phyloP scores from a whole-genome alignment of 208 protist genomes.

The Acanthamoeba lenticulata region DNA sequence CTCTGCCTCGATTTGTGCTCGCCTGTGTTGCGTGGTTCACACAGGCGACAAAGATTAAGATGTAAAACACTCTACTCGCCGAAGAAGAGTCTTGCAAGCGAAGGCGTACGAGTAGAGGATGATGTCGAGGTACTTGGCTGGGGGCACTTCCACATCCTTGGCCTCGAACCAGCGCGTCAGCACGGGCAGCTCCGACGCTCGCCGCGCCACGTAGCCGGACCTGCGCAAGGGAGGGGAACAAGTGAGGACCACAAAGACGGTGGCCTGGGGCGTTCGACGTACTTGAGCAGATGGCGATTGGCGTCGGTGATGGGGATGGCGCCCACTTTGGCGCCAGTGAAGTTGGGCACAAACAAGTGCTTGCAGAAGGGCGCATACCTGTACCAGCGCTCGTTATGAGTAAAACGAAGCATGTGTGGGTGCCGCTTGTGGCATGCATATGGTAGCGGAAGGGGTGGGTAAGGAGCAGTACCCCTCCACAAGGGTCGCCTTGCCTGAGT shows the following conservation, averaged over 20 bases:
- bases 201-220: slow-evolving; percentile 23
- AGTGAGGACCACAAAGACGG: no score
- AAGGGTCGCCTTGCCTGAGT: background rate
- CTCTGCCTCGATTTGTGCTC: slow-evolving; percentile 26
- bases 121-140: slow-evolving; percentile 26
- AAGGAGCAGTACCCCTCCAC: background rate
- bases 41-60: background rate
- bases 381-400: background rate
- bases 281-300: background rate
- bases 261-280: no score
- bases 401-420: background rate
- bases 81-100: no score
- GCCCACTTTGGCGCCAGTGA: slow-evolving; percentile 17
- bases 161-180: slow-evolving; percentile 10
- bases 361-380: slow-evolving; percentile 52
- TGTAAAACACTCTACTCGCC: no score
- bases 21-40: background rate
- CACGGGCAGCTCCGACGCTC: slow-evolving; percentile 32
- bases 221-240: background rate
- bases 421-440: background rate
- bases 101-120: slow-evolving; percentile 62
- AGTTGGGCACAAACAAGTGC: slow-evolving; percentile 48
- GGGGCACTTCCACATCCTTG: slow-evolving; percentile 1
- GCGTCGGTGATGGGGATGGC: background rate
- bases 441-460: background rate